phyloP scores from a whole-genome alignment of 2,329 filamentous ascomycete species.

The Dactylellina cionopaga region DNA sequence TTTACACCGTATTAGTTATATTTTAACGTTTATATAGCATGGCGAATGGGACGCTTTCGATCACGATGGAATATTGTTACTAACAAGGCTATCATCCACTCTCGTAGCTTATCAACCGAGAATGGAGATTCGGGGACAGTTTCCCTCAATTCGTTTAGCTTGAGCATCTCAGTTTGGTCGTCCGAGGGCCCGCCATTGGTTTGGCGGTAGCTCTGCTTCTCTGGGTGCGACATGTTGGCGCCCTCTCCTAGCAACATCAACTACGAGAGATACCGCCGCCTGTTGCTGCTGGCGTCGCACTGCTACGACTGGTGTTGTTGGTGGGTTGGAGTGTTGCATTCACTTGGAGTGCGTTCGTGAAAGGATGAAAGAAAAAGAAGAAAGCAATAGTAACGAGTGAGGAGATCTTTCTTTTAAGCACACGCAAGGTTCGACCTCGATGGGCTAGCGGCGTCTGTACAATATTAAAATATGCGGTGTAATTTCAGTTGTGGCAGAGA shows the following conservation, averaged over 20 bases:
- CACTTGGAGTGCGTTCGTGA: neutral
- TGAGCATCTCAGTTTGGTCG: conserved; percentile 53
- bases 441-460: neutral
- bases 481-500: conserved; percentile 6
- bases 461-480: neutral
- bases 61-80: conserved; percentile 21
- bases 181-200: conserved; percentile 55
- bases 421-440: neutral
- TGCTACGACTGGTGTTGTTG: conserved; percentile 16
- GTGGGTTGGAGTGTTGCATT: conserved; percentile 31
- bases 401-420: conserved; percentile 1
- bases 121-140: conserved; percentile 54
- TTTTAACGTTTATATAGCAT: neutral
- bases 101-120: conserved; percentile 55
- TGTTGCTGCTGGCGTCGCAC: conserved; percentile 1
- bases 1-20: conserved; percentile 7
- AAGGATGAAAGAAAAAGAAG: neutral
- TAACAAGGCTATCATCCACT: conserved; percentile 58
- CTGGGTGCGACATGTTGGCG: conserved; percentile 14
- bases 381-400: neutral
- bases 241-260: conserved; percentile 17
- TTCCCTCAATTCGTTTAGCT: conserved; percentile 37
- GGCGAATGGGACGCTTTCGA: too few relatives aligned
- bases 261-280: conserved; percentile 5
- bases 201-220: conserved; percentile 55